Conservation (phyloP, 805 yeast species). For the Yamadazyma paraphyllophila region DNA sequence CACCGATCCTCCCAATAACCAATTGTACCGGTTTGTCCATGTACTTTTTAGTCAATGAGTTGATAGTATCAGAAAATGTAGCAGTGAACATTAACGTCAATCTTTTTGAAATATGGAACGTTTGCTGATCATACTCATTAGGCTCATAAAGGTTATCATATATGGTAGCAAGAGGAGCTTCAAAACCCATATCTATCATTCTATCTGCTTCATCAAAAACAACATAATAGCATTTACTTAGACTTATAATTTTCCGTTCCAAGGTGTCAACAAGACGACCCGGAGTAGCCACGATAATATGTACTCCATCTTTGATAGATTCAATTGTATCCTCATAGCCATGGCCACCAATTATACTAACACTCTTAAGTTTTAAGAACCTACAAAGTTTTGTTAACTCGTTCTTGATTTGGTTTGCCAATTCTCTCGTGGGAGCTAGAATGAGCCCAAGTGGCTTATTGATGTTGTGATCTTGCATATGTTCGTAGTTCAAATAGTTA, state of each 20-base stretch:
- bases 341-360: slow-evolving; percentile 87
- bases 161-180: slow-evolving; percentile 67
- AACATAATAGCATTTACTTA: slow-evolving; percentile 62
- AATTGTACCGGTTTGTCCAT: slow-evolving; percentile 60
- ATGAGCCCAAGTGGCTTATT: slow-evolving; percentile 75
- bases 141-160: slow-evolving; percentile 49
- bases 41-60: slow-evolving; percentile 61
- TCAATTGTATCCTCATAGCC: slow-evolving; percentile 69
- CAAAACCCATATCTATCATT: slow-evolving; percentile 95
- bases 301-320: slow-evolving; percentile 54
- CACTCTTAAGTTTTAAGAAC: slow-evolving; percentile 43
- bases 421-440: slow-evolving; percentile 90
- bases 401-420: slow-evolving; percentile 79
- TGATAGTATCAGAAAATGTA: slow-evolving; percentile 77
- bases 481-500: slow-evolving; percentile 34
- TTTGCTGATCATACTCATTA: slow-evolving; percentile 32
- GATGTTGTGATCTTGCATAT: slow-evolving; percentile 45
- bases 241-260: slow-evolving; percentile 59
- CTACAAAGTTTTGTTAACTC: slow-evolving; percentile 58
- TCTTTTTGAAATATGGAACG: slow-evolving; percentile 38
- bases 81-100: slow-evolving; percentile 93
- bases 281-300: slow-evolving; percentile 89
- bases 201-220: slow-evolving; percentile 93
- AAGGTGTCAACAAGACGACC: slow-evolving; percentile 84
- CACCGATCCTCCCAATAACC: slow-evolving; percentile 65